phyloP scores from a whole-genome alignment of 108 stramenopile genomes.

The Epithemia pelagica region DNA sequence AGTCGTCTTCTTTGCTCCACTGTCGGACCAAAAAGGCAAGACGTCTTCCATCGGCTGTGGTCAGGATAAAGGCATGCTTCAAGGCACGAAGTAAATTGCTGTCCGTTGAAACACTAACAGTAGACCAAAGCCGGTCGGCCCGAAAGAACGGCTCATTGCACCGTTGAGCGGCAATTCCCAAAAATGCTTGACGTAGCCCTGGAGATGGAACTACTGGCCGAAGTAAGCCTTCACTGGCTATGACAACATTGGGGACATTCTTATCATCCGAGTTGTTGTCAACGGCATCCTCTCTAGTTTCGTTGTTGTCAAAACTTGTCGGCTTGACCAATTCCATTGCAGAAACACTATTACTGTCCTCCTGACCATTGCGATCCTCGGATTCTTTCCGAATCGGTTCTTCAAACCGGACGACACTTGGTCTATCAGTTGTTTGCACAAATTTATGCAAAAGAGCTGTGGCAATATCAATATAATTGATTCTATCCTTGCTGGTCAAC shows the following conservation, averaged over 20 bases:
- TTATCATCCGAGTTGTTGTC: not conserved
- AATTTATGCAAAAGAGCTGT: slow-evolving; percentile 38
- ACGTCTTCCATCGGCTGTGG: slow-evolving; percentile 58
- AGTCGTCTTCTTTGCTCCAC: slow-evolving; percentile 26
- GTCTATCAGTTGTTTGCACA: not conserved
- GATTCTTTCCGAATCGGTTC: not conserved
- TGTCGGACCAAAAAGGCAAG: slow-evolving; percentile 57
- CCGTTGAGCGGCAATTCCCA: not conserved
- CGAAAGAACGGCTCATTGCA: slow-evolving; percentile 29
- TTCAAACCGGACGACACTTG: not conserved
- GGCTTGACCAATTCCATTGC: slow-evolving; percentile 1
- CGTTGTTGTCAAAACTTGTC: not conserved
- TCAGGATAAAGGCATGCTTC: slow-evolving; percentile 49
- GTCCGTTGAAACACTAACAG: slow-evolving; percentile 19
- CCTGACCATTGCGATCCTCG: slow-evolving; percentile 1
- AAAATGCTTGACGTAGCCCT: not conserved
- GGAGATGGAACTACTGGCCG: not conserved
- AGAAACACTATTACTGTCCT: not conserved
- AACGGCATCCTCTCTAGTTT: not conserved
- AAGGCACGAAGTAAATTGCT: slow-evolving; percentile 48
- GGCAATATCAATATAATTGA: slow-evolving; percentile 46
- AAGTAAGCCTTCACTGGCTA: not conserved
- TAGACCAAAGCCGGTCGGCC: slow-evolving; percentile 8
- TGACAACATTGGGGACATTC: not conserved
- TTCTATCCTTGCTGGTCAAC: slow-evolving; percentile 31